phyloP scores from a whole-genome alignment of 768 basidiomycete species.

The Cystobasidiopsis lactophilus region DNA sequence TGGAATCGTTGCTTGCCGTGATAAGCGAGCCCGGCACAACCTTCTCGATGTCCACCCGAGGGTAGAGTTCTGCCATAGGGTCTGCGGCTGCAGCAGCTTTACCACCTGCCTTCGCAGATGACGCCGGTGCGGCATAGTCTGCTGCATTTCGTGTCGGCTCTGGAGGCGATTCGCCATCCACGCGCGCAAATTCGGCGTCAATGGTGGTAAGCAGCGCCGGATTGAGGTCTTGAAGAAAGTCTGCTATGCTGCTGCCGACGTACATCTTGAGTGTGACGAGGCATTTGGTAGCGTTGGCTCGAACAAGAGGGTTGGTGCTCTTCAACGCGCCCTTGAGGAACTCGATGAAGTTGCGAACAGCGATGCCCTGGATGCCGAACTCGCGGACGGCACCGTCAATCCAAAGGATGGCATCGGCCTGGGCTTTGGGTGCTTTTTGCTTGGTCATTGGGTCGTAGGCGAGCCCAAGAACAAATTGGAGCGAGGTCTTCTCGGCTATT shows the following conservation, averaged over 20 bases:
- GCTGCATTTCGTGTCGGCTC: conserved; percentile 53
- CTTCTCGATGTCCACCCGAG: conserved; percentile 75
- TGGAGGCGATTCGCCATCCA: conserved; percentile 51
- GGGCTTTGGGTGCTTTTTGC: conserved; percentile 90
- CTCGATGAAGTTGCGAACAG: conserved; percentile 63
- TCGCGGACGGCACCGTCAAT: conserved; percentile 63
- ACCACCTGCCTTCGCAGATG: conserved; percentile 22
- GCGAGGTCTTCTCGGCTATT: conserved; percentile 76
- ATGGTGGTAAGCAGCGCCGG: conserved; percentile 82
- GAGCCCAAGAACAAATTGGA: conserved; percentile 88
- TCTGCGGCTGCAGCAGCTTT: conserved; percentile 30
- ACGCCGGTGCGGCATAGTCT: conserved; percentile 40
- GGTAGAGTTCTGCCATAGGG: conserved; percentile 80
- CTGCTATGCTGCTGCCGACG: conserved; percentile 74
- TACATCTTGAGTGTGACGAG: conserved; percentile 78
- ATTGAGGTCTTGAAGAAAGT: conserved; percentile 81
- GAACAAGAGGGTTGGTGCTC: conserved; percentile 82
- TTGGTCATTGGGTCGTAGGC: conserved; percentile 83
- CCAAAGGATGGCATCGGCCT: conserved; percentile 77
- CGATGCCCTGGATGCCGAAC: conserved; percentile 73
- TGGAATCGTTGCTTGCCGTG: conserved; percentile 65
- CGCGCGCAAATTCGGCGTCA: conserved; percentile 75
- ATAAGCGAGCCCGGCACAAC: conserved; percentile 63
- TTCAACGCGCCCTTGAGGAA: conserved; percentile 67
- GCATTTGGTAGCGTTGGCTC: conserved; percentile 79